Conservation (phyloP, 2,329 filamentous ascomycete genomes). For the Colletotrichum aenigma region DNA sequence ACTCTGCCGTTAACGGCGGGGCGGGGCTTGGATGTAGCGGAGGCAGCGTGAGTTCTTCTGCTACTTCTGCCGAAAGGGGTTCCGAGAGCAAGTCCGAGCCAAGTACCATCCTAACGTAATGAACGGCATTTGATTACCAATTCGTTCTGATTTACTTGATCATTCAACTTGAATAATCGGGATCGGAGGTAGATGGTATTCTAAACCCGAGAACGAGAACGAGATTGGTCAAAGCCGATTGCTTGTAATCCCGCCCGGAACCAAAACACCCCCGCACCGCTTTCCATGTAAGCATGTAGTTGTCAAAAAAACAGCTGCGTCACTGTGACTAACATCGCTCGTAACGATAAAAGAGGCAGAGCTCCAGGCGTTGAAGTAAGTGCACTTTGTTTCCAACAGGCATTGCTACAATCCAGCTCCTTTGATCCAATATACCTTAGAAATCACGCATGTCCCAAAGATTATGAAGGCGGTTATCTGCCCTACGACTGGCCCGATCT, state of each 20-base stretch:
- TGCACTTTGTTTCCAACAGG: rapidly evolving
- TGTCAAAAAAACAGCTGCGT: background rate
- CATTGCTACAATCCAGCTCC: background rate
- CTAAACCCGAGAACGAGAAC: background rate
- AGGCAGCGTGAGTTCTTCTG: background rate
- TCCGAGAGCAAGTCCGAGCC: background rate
- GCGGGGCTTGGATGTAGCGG: rapidly evolving
- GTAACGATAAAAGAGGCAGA: background rate
- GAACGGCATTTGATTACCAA: background rate
- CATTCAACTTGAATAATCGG: background rate
- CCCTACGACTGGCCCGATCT: background rate
- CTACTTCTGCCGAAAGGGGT: rapidly evolving
- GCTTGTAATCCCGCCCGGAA: background rate
- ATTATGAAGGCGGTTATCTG: background rate
- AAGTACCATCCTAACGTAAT: rapidly evolving
- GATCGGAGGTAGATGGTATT: background rate
- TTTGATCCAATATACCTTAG: background rate
- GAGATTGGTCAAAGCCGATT: background rate
- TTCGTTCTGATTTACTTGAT: background rate
- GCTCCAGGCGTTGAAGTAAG: rapidly evolving
- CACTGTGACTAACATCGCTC: background rate
- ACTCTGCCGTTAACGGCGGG: background rate
- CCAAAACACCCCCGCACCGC: background rate
- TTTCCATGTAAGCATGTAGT: background rate
- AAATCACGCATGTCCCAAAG: background rate